Evolutionary conservation across 768 basidiomycete genomes (phyloP).

Genomic region (Trametes cubensis): DNA sequence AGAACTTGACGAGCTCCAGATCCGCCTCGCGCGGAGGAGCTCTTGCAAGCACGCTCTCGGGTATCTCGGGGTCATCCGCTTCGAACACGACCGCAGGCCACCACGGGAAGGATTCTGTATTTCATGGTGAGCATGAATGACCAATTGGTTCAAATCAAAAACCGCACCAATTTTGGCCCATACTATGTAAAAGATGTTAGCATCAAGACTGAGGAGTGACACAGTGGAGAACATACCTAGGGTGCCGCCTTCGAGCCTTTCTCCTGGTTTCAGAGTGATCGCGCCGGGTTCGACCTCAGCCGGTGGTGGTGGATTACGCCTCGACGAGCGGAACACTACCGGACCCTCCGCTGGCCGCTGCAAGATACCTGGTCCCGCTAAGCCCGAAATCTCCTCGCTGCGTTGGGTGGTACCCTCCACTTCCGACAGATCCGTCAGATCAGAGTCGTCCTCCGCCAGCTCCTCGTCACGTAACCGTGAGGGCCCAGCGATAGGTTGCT

Average conservation of each 20-base stretch:
- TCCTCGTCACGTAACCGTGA: background rate
- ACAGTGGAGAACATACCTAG: conserved; percentile 50
- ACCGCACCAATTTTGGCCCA: conserved; percentile 80
- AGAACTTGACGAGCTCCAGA: conserved; percentile 77
- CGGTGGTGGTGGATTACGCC: conserved; percentile 9
- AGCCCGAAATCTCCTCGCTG: background rate
- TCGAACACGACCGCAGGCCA: conserved; percentile 84
- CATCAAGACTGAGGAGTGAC: too few relatives aligned
- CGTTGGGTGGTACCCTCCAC: conserved; percentile 6
- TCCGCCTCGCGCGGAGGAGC: conserved; percentile 25
- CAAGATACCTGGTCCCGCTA: conserved; percentile 2
- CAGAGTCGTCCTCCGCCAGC: conserved; percentile 15
- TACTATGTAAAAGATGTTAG: conserved; percentile 45
- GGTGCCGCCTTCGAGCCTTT: conserved; percentile 55
- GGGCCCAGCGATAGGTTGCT: background rate
- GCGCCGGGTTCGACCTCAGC: conserved; percentile 33
- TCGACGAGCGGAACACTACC: conserved; percentile 5
- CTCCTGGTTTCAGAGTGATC: conserved; percentile 39
- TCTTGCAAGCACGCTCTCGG: conserved; percentile 34
- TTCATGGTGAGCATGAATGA: background rate
- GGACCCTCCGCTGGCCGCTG: conserved; percentile 4
- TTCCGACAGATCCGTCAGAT: conserved; percentile 25
- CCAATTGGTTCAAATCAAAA: too few relatives aligned
- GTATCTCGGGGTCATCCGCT: conserved; percentile 57
- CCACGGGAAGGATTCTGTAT: conserved; percentile 77